phyloP scores from a whole-genome alignment of 2,329 filamentous ascomycete species.

The Penicillium sp. region DNA sequence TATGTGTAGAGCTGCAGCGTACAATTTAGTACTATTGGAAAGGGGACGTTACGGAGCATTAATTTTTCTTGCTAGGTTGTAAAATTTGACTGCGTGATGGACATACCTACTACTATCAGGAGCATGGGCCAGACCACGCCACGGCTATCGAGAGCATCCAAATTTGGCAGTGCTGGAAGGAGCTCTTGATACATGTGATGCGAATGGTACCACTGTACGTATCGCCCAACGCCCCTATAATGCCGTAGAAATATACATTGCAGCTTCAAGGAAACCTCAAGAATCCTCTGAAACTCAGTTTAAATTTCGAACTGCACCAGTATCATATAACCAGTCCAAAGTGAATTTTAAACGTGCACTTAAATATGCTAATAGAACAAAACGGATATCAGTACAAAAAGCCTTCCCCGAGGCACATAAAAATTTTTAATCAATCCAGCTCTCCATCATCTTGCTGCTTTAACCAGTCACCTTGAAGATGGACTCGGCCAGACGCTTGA shows the following conservation, averaged over 20 bases:
- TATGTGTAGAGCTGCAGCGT: neutral
- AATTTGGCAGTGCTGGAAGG: neutral
- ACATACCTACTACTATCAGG: neutral
- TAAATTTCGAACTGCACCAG: neutral
- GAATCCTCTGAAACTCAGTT: neutral
- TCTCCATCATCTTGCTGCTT: slow-evolving; percentile 20
- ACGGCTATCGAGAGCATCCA: neutral
- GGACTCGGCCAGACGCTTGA: slow-evolving; percentile 55
- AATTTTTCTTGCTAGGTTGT: neutral
- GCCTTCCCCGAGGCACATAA: slow-evolving; percentile 20
- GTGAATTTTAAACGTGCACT: slow-evolving; percentile 12
- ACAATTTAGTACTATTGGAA: neutral
- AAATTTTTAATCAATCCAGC: slow-evolving; percentile 19
- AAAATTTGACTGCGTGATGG: neutral
- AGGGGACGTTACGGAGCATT: neutral
- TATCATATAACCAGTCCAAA: slow-evolving; percentile 1
- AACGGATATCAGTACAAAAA: slow-evolving; percentile 31
- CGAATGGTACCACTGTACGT: neutral
- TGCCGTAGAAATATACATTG: neutral
- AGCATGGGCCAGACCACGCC: neutral
- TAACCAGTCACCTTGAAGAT: slow-evolving; percentile 58
- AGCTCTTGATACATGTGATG: neutral
- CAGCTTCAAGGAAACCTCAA: neutral
- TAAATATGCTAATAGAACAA: slow-evolving; percentile 32
- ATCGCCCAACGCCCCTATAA: too few species aligned